A percentile compares a stretch with the other conserved stretches of the same genome.
These are phyloP conservation scores for Aspergillus sp. DNA, from an alignment of 2,329 filamentous ascomycete genomes.

Conservation along the genomic window DNA sequence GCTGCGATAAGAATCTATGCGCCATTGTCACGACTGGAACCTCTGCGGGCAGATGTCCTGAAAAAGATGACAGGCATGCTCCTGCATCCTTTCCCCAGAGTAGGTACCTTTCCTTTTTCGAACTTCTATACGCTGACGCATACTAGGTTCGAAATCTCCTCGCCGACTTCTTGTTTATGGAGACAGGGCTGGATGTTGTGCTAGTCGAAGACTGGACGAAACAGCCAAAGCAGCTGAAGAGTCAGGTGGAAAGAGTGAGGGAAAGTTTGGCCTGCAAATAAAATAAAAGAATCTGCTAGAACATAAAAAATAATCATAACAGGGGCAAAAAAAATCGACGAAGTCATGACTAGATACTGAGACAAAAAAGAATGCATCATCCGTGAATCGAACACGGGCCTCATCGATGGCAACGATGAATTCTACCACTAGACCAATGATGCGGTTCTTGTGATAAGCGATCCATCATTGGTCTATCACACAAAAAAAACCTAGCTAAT, in stretches of 20 bases:
- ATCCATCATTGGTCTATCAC: fast-evolving
- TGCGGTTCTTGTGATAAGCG: conserved; percentile 21
- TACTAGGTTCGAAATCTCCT: conserved; percentile 34
- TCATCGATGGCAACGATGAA: conserved; percentile 48
- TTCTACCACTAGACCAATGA: conserved; percentile 48
- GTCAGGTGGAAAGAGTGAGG: conserved; percentile 30
- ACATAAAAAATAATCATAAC: background rate
- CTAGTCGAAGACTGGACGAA: conserved; percentile 37
- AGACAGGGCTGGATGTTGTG: conserved; percentile 28
- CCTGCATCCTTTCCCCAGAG: conserved; percentile 76
- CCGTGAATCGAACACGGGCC: conserved; percentile 49
- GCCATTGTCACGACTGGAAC: conserved; percentile 59
- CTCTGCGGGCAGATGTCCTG: conserved; percentile 56
- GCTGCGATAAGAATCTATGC: conserved; percentile 79
- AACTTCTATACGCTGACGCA: conserved; percentile 4
- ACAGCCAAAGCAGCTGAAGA: conserved; percentile 33
- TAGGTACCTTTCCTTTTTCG: conserved; percentile 36
- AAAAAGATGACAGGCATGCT: conserved; percentile 72
- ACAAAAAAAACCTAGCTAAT: background rate
- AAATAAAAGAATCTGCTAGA: background rate
- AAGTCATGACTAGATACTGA: conserved; percentile 13
- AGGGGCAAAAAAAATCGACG: background rate
- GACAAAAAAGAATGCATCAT: conserved; percentile 37
- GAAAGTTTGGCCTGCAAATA: conserved; percentile 14
- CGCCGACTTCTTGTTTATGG: conserved; percentile 38